Conservation (phyloP, 2,329 filamentous ascomycete species). For the Eutypella sp. region DNA sequence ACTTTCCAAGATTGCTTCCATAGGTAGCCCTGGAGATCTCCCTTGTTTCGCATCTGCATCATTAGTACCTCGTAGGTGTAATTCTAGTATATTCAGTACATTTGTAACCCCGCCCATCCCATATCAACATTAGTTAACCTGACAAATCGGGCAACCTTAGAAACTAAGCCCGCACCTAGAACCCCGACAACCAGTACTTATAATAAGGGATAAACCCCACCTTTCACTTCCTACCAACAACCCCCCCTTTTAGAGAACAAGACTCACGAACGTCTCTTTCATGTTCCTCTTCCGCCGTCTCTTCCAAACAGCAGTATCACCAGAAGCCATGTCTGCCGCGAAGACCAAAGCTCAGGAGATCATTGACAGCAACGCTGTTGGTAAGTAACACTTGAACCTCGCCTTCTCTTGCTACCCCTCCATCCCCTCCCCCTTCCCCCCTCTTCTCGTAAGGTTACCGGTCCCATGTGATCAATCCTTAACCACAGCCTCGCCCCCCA, state of each 20-base stretch:
- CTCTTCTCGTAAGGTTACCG: too few species aligned
- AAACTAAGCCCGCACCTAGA: too few species aligned
- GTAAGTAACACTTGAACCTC: constrained; percentile 41
- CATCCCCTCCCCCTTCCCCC: background rate
- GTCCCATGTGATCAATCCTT: too few species aligned
- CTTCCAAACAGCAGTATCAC: constrained; percentile 55
- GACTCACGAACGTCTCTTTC: constrained; percentile 7
- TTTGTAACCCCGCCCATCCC: too few species aligned
- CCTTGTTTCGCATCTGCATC: too few species aligned
- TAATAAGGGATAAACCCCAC: constrained; percentile 5
- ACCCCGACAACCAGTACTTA: constrained; percentile 8
- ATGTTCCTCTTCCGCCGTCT: constrained; percentile 69
- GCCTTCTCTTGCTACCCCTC: background rate
- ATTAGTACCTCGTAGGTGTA: too few species aligned
- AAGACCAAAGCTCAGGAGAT: constrained; percentile 78
- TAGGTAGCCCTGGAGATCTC: too few species aligned
- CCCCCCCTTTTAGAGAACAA: background rate
- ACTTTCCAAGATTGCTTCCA: too few species aligned
- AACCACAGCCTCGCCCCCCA: too few species aligned
- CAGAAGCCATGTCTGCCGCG: constrained; percentile 74
- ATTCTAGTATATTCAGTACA: too few species aligned
- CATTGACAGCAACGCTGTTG: constrained; percentile 85
- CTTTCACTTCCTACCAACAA: background rate
- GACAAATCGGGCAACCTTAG: too few species aligned
- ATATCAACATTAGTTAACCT: too few species aligned